phyloP scores from a whole-genome alignment of 768 basidiomycete genomes.

The Calocera cornea region DNA sequence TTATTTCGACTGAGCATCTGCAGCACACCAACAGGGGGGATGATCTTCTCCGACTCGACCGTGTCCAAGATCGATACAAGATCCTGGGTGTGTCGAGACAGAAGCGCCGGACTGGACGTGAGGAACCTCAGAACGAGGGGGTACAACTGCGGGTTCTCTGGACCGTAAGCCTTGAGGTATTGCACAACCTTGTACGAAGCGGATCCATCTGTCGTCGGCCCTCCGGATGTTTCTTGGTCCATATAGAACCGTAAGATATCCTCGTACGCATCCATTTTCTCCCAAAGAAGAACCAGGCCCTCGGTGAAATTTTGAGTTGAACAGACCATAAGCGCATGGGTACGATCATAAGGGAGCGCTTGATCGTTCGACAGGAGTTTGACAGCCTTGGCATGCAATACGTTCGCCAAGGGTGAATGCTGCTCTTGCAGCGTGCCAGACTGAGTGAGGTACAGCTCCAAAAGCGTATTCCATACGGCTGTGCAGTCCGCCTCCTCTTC shows the following conservation, averaged over 20 bases:
- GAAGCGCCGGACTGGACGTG: conserved; percentile 62
- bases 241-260: conserved; percentile 91
- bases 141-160: conserved; percentile 59
- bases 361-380: conserved; percentile 45
- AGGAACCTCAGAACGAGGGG: conserved; percentile 80
- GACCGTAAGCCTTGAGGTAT: conserved; percentile 64
- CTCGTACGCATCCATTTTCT: conserved; percentile 89
- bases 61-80: conserved; percentile 56
- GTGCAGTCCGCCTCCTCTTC: conserved; percentile 53
- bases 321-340: conserved; percentile 89
- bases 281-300: conserved; percentile 84
- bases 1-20: conserved; percentile 79
- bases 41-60: conserved; percentile 67
- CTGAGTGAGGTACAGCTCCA: conserved; percentile 69
- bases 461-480: conserved; percentile 87
- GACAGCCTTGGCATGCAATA: conserved; percentile 52
- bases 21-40: conserved; percentile 81
- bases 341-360: conserved; percentile 62
- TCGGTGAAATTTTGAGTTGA: conserved; percentile 68
- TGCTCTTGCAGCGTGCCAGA: background rate
- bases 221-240: conserved; percentile 37
- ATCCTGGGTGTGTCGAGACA: conserved; percentile 57
- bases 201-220: conserved; percentile 27
- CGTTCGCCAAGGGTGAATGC: conserved; percentile 5
- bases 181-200: conserved; percentile 48